Percentiles rank a stretch among this genome's conserved stretches.
Evolutionary conservation across 2,329 filamentous ascomycete species (phyloP).

Genomic region (Fusarium neocosmosporiellum): DNA sequence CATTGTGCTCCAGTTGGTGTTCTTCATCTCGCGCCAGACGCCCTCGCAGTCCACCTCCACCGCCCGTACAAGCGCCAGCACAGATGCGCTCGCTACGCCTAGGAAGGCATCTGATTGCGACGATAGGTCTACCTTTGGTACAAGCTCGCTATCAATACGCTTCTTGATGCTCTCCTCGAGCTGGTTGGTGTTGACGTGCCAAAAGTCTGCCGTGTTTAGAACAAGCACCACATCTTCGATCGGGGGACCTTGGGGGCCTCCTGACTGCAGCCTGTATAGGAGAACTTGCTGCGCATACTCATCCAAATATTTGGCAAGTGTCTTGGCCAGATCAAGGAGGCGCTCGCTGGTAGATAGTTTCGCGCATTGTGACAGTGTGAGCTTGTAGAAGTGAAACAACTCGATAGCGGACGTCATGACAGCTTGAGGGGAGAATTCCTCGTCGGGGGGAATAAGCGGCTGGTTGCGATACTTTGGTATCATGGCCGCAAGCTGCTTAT

Average conservation of each 20-base stretch:
- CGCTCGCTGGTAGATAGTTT: conserved; percentile 94
- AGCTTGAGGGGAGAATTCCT: conserved; percentile 90
- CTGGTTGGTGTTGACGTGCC: conserved; percentile 91
- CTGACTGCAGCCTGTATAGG: conserved; percentile 73
- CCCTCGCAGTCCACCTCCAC: conserved; percentile 86
- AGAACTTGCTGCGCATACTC: conserved; percentile 95
- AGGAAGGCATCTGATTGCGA: conserved; percentile 96
- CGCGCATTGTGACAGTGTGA: conserved; percentile 92
- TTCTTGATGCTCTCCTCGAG: conserved; percentile 95
- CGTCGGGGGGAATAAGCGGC: conserved; percentile 81
- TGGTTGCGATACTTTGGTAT: conserved; percentile 90
- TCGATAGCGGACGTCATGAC: conserved; percentile 96
- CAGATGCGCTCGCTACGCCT: conserved; percentile 89
- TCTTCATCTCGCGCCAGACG: conserved; percentile 96
- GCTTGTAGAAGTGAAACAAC: conserved; percentile 96
- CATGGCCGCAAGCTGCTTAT: conserved; percentile 84
- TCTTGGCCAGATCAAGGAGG: conserved; percentile 84
- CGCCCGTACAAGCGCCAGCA: conserved; percentile 84
- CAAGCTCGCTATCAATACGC: conserved; percentile 84
- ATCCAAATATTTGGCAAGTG: conserved; percentile 92
- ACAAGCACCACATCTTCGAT: conserved; percentile 86
- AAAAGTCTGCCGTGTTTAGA: conserved; percentile 97
- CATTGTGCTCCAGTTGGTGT: conserved; percentile 94
- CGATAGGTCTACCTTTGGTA: conserved; percentile 83
- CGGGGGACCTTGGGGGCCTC: conserved; percentile 61